A percentile compares a stretch with the other conserved stretches of the same genome.
Evolutionary conservation across 345 rosid species (phyloP).

Genomic region (Arabidopsis thaliana): DNA sequence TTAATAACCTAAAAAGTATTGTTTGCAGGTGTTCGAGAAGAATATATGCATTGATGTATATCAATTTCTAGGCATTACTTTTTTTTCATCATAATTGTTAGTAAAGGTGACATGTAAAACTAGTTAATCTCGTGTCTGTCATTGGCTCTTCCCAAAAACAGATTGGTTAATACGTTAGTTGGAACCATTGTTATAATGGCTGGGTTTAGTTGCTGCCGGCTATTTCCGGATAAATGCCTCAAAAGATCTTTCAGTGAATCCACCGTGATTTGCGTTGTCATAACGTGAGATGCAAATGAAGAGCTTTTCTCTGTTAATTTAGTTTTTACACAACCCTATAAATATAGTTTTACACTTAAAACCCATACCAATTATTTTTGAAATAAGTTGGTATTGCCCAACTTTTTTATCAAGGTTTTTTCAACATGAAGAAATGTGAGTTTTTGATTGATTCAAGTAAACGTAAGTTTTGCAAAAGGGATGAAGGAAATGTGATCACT

Average conservation of each 20-base stretch:
- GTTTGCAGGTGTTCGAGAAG: neutral
- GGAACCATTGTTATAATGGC: neutral
- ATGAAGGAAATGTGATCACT: neutral
- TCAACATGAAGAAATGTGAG: constrained; percentile 42
- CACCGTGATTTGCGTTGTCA: constrained; percentile 24
- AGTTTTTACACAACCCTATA: constrained; percentile 4
- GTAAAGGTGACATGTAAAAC: neutral
- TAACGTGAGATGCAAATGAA: neutral
- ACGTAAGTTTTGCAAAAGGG: constrained; percentile 1
- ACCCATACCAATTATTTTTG: constrained; percentile 20
- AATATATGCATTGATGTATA: neutral
- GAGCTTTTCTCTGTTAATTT: neutral
- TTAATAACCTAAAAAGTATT: neutral
- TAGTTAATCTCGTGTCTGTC: neutral
- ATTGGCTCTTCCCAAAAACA: constrained; percentile 12
- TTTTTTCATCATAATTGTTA: neutral
- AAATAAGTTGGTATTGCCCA: constrained; percentile 27
- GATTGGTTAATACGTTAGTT: constrained; percentile 8
- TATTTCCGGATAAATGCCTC: constrained; percentile 23
- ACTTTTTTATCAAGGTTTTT: neutral
- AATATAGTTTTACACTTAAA: neutral
- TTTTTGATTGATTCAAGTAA: constrained; percentile 9
- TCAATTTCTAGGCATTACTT: no score
- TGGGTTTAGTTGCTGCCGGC: constrained; percentile 17
- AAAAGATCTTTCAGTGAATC: constrained; percentile 9